Evolutionary conservation across 768 basidiomycete genomes (phyloP), one percentile per base, ranked within the genome.

Genomic region (Mycena amicta): DNA sequence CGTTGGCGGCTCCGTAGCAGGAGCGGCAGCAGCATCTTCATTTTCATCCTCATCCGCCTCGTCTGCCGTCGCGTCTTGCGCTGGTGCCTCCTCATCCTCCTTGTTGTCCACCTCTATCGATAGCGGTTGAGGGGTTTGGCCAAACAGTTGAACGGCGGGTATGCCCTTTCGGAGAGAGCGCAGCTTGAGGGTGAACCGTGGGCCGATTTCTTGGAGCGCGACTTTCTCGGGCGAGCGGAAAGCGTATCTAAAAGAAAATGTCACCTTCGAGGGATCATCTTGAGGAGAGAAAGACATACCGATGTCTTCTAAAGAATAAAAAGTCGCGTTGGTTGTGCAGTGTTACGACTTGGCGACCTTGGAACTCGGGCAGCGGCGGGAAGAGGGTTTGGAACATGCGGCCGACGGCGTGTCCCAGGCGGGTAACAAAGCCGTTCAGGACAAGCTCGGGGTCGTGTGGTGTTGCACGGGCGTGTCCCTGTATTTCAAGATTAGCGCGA

Each of bases 311-410:
- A 79, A 99, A 96, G 78, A 99, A 99, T 56, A 99, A 75, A 74
- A 98, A 99, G 76, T 99, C 97, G 47, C 97, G 85, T 71, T 97
- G 95, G 68, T 98, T 98, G 70, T 98, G 97, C 20, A 98, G 79
- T 2, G 96, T 97, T 13, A 98, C 95, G 11, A 98, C 95, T 72
- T 99, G 97, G 28, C 97, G 79, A 30, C 97, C 97, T 74, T 94
- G 89, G 69, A 97, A 98, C 70, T 97, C 92, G 0, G 95, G 94
- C 61, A 96, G 77, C 5, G 92, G 94, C 18, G 97, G 97, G 77
- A 98, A 98, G 22, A 95, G 83, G 1, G 95, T 95, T 66, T 97
- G 96, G 75, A 98, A 96, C 81, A 99, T 89, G 25, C 94, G 84
- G 16, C 97, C 97, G 51, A 98, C 87, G 16, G 88, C 87, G 69